Evolutionary conservation across 1,139 yeast genomes (phyloP), one percentile per base, ranked within the genome.

Genomic region (Taphrina populina): DNA sequence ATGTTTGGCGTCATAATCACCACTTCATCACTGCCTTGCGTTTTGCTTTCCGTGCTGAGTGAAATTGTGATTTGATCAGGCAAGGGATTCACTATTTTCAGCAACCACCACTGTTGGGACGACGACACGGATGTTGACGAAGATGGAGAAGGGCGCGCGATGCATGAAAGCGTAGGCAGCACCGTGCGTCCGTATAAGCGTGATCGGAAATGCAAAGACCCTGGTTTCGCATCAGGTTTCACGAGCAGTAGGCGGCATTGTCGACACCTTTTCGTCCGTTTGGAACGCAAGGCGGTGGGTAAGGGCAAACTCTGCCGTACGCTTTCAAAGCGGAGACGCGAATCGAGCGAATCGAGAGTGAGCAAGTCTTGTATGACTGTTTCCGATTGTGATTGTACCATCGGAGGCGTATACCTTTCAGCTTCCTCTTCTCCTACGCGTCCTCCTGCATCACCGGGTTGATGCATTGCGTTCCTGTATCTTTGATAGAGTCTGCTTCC

Each of bases 81-180:
- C 4, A 58, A 56, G n/a, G 63, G 62, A 21, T 61, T 61, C 27
- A 53, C 53, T 7, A 61, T 21, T n/a, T 60, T 56, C 17, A 61
- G 49, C 20, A 57, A 57, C 26, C 52, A 61, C 2, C 51, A 30
- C 40, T 39, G 30, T 7, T 27, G 30, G n/a, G 21, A n/a, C 21
- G 39, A 7, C 39, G 39, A 24, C 21, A 24, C 8, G 13, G 39
- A 24, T n/a, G 39, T 21, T 5, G 8, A 13, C 11, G n/a, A 10
- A 11, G 43, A 4, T 4, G 43, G 43, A 10, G 15, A 29, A 37
- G 43, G 21, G n/a, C n/a, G n/a, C n/a, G n/a, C n/a, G n/a, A n/a
- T 23, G 11, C 21, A 30, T 8, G 8, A 7, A 5, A 43, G 29
- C 23, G 36, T 30, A n/a, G 47, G 47, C n/a, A 43, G 47, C 24